phyloP scores from a whole-genome alignment of 495 filamentous ascomycete genomes.

The Sabuloglossum arenarium region DNA sequence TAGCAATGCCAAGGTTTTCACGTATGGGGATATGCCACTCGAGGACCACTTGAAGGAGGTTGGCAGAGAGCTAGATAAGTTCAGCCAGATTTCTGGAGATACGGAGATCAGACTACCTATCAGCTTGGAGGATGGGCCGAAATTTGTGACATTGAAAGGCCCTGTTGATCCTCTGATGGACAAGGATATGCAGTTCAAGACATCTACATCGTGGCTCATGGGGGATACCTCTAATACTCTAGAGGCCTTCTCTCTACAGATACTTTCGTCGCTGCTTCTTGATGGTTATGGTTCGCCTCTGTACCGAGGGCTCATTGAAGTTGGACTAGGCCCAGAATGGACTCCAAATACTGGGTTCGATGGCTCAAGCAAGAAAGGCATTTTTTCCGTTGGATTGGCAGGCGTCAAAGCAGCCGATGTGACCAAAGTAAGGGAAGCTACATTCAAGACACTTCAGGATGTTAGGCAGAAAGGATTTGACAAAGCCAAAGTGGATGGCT shows the following conservation, averaged over 20 bases:
- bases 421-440: slow-evolving; percentile 47
- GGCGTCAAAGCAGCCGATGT: slow-evolving; percentile 67
- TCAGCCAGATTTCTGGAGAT: slow-evolving; percentile 47
- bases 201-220: slow-evolving; percentile 79
- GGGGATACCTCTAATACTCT: slow-evolving; percentile 60
- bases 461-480: slow-evolving; percentile 59
- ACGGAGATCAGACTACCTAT: slow-evolving; percentile 55
- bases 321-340: slow-evolving; percentile 77
- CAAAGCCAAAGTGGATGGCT: slow-evolving; percentile 70
- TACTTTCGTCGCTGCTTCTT: slow-evolving; percentile 63
- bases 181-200: slow-evolving; percentile 74
- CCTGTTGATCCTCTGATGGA: slow-evolving; percentile 79
- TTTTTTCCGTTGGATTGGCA: slow-evolving; percentile 79
- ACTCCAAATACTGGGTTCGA: slow-evolving; percentile 89
- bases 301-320: slow-evolving; percentile 78
- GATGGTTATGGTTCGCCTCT: slow-evolving; percentile 92
- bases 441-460: slow-evolving; percentile 45
- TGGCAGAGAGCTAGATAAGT: slow-evolving; percentile 44
- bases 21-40: slow-evolving; percentile 85
- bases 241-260: slow-evolving; percentile 65
- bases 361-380: slow-evolving; percentile 44
- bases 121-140: slow-evolving; percentile 41
- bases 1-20: slow-evolving; percentile 85
- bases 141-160: slow-evolving; percentile 48
- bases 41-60: slow-evolving; percentile 59